These are phyloP conservation scores for Elsinoe perseae DNA, from an alignment of 2,329 filamentous ascomycete genomes.

Conservation along the genomic window DNA sequence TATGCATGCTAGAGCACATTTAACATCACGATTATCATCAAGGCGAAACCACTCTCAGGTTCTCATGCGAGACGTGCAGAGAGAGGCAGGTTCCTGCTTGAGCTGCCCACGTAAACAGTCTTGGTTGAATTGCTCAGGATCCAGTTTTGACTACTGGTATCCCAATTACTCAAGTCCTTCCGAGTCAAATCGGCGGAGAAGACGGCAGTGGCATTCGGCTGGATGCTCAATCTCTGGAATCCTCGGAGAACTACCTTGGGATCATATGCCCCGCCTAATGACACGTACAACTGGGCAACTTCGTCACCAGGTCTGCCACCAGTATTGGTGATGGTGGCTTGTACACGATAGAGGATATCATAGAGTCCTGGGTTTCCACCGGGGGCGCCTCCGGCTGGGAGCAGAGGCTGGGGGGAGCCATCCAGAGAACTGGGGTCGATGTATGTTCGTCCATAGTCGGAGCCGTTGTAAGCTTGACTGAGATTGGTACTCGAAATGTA, in stretches of 20 bases:
- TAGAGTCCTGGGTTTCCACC: constrained; percentile 56
- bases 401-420: constrained; percentile 48
- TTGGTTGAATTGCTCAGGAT: constrained; percentile 50
- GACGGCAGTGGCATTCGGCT: constrained; percentile 54
- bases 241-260: constrained; percentile 57
- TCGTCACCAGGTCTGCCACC: constrained; percentile 57
- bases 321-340: constrained; percentile 61
- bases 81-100: constrained; percentile 49
- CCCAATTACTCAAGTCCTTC: constrained; percentile 81
- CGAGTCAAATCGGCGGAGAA: constrained; percentile 64
- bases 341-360: constrained; percentile 59
- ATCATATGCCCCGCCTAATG: constrained; percentile 68
- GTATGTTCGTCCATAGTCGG: constrained; percentile 55
- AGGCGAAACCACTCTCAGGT: not conserved
- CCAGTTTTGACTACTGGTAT: constrained; percentile 71
- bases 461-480: constrained; percentile 49
- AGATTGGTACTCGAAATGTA: constrained; percentile 60
- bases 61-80: constrained; percentile 20
- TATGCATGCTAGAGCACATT: not conserved
- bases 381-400: constrained; percentile 56
- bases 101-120: constrained; percentile 51
- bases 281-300: constrained; percentile 65
- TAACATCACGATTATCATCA: not conserved
- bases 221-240: constrained; percentile 68
- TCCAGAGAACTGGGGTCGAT: constrained; percentile 51